Base-by-base conservation (phyloP, 768 basidiomycete genomes). In the Asterophora lycoperdoides region DNA sequence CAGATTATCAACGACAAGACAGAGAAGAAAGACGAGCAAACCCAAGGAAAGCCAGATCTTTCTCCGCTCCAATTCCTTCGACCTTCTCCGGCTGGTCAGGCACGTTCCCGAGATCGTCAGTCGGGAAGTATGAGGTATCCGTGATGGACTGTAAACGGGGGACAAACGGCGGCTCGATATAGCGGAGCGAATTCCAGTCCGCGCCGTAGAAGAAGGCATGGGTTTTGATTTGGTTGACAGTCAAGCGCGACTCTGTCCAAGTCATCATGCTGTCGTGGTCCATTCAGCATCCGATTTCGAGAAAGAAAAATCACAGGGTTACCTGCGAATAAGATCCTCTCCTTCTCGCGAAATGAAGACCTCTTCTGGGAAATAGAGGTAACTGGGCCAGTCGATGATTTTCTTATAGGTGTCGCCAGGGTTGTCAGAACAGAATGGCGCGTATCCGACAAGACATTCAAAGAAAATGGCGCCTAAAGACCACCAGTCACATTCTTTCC, bases 401-500 rank as follows among this genome's bases (percentile, higher is more conserved):
- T 98, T 98, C 64, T 93, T 87, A 74, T 99, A 99, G 14, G 94
- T 97, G 64, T 99, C 95, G 56, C 88, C 89, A 13, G 95, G 94
- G 61, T 92, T 93, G 63, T 97, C 93, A 4, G 93, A 84, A 69
- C 95, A 99, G 79, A 97, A 97, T 5, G 94, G 95, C 13, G 95
- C 93, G 64, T 94, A 98, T 52, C 95, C 95, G 55, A 97, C 93
- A 30, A 99, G 75, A 68, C 95, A 98, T 68, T 99, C 95, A 64
- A 94, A 99, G 84, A 94, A 96, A 66, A 99, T 98, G 5, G 95
- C 94, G 10, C 95, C 95, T 47, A 99, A 71, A 32, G 95, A 97
- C 95, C 95, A 99, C 95, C 95, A 99, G 68, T 99, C 95, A 63
- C 95, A 98, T 68, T 97, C 95, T 68, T 95, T 94, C 40, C 93